Evolutionary conservation across 768 basidiomycete species (phyloP), one percentile per base, ranked within the genome.

Genomic region (Lentinula boryana): DNA sequence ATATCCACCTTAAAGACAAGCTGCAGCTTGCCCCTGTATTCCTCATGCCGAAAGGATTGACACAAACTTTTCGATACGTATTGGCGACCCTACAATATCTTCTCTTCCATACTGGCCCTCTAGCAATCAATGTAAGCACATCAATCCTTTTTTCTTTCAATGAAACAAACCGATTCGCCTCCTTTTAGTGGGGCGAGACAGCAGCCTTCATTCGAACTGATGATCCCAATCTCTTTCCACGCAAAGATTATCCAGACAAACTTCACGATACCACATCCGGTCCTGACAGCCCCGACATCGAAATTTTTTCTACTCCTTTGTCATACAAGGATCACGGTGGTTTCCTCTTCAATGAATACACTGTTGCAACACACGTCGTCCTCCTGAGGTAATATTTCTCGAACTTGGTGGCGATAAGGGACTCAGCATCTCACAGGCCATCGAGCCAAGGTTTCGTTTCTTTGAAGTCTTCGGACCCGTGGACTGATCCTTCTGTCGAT

Each of bases 201-300:
- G 82, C 78, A 23, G 84, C 81, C 0, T 86, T 87, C 65, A 64
- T 81, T 27, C 79, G 84, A 16, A 75, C 79, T 0, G 76, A 76
- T 43, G 79, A 86, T 62, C 75, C 78, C 0, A 63, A 60, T 1
- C 69, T 84, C 4, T 83, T 85, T 69, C 75, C 80, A 0, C 65
- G 69, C n/a, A 63, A 58, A 5, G 65, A 73, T 38, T 73, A 66
- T 53, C 71, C 69, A 6, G 38, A 38, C 10, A 23, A 6, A 27
- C n/a, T 21, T 18, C 5, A 64, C 10, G 77, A 79, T 56, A 73
- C 68, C 38, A 78, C 78, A 7, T 78, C 78, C 1, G 74, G 73
- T 12, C 54, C 73, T 1, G 70, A 71, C 23, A 71, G 72, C 36
- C 78, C 80, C 18, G 80, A 81, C 58, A 61, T 80, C 2, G 80